Base-by-base conservation (phyloP, 2,329 filamentous ascomycete species). In the Microcyclospora pomicola region DNA sequence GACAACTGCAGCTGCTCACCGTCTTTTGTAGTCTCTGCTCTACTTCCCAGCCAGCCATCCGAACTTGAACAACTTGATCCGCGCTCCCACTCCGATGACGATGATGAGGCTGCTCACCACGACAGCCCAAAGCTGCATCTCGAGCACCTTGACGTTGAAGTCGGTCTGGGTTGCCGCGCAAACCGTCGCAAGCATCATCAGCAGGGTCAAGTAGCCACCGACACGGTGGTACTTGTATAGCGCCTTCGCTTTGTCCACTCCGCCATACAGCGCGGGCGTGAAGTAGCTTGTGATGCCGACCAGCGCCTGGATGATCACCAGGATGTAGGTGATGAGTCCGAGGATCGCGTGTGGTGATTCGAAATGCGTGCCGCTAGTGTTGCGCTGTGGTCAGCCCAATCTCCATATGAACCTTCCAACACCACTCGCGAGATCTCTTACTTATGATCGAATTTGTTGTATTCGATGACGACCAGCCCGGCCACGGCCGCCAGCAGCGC, bases 211-310 rank as follows among this genome's bases (percentile, higher is more conserved):
- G 56, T 98, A 96, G 2, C 88, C 91, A 15, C 69, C 71, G 38
- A 72, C 63, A 24, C 88, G 75, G 59, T 96, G 91, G 52, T 87
- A 94, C 62, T 93, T 95, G 70, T 88, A 96, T 31, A 94, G 59
- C 15, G 68, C 68, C 69, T 87, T 92, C 14, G 86, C 88, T 2
- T 76, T 77, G 16, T 83, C 77, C 45, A 80, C 76, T 39, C 83
- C 77, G 5, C 87, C 87, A 51, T 88, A 92, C 1, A 93, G 51
- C 1, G 56, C 54, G 0, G 87, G 87, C 2, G 73, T 66, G 41
- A 76, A 84, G 67, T 80, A 95, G 64, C 91, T 83, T 27, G 83
- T 81, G 45, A 92, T 73, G 12, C 91, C 88, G 24, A 94, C 72
- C 1, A 80, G 35, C 33, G 82, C 79, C 63, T 96, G 91, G 1